A percentile compares a stretch with the other conserved stretches of the same genome.
These are phyloP conservation scores for Mycena indigotica DNA, from an alignment of 768 basidiomycete genomes.

Conservation along the genomic window DNA sequence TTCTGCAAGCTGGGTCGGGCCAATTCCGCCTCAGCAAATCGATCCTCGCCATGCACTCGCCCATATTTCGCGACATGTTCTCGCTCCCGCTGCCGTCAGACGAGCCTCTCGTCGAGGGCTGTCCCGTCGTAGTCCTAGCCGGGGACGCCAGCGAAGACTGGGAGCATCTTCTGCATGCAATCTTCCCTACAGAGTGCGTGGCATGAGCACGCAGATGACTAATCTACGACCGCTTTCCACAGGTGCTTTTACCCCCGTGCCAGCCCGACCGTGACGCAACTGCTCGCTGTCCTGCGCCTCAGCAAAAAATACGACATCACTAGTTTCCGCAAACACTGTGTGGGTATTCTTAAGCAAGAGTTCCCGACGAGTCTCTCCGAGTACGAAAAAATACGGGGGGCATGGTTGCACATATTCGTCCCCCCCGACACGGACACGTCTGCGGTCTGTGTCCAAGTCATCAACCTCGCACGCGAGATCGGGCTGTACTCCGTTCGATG, in stretches of 20 bases:
- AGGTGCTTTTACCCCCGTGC: not conserved
- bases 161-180: not conserved
- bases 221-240: not conserved
- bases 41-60: constrained; percentile 10
- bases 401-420: not conserved
- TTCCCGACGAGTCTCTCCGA: not conserved
- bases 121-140: not conserved
- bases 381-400: not conserved
- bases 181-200: not conserved
- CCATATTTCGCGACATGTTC: constrained; percentile 19
- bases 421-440: not conserved
- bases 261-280: not conserved
- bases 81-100: constrained; percentile 9
- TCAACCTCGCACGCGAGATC: not conserved
- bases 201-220: not conserved
- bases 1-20: constrained; percentile 7
- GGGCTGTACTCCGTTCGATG: not conserved
- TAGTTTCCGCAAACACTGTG: not conserved
- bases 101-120: not conserved
- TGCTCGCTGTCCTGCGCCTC: not conserved
- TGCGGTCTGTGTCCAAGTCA: not conserved
- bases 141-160: not conserved
- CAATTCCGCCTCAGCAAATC: constrained; percentile 12
- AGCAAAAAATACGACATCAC: not conserved
- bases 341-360: not conserved